Percentiles rank a stretch among this genome's conserved stretches.
phyloP scores from a whole-genome alignment of 2,329 filamentous ascomycete species.

The Waltergamsia citrina region DNA sequence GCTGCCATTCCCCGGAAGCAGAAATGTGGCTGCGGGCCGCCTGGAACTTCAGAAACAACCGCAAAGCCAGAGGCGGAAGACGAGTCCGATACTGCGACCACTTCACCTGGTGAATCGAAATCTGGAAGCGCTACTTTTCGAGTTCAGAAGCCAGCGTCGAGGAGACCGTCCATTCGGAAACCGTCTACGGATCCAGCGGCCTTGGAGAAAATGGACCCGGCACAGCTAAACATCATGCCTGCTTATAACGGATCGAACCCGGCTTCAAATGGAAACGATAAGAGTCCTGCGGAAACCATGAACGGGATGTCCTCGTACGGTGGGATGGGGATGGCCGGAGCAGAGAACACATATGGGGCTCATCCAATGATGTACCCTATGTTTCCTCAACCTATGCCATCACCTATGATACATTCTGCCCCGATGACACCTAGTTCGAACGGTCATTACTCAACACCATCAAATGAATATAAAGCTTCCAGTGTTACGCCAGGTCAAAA shows the following conservation, averaged over 20 bases:
- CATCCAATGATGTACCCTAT: slow-evolving; percentile 19
- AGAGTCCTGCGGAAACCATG: background rate
- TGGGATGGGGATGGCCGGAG: slow-evolving; percentile 15
- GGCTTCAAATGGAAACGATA: background rate
- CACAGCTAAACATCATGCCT: slow-evolving; percentile 36
- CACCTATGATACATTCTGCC: slow-evolving; percentile 10
- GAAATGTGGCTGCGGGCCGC: slow-evolving; percentile 41
- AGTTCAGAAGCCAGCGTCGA: slow-evolving; percentile 32
- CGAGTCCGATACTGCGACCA: slow-evolving; percentile 6
- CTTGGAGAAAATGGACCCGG: slow-evolving; percentile 44
- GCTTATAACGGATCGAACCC: background rate
- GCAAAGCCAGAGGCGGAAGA: slow-evolving; percentile 14
- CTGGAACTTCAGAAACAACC: too few relatives aligned
- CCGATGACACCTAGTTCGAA: background rate
- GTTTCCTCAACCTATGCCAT: slow-evolving; percentile 18
- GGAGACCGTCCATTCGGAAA: slow-evolving; percentile 26
- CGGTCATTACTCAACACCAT: background rate
- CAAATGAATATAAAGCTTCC: too few relatives aligned
- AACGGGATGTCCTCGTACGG: slow-evolving; percentile 12
- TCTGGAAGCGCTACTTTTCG: slow-evolving; percentile 25
- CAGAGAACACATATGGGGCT: slow-evolving; percentile 13
- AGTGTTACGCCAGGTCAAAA: slow-evolving; percentile 5
- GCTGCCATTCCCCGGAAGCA: slow-evolving; percentile 52
- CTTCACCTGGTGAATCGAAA: slow-evolving; percentile 12
- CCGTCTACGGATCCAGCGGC: slow-evolving; percentile 38